Evolutionary conservation across 148 eudicot species (phyloP), one percentile per base, ranked within the genome.

Genomic region (Hydrangea macrophylla): DNA sequence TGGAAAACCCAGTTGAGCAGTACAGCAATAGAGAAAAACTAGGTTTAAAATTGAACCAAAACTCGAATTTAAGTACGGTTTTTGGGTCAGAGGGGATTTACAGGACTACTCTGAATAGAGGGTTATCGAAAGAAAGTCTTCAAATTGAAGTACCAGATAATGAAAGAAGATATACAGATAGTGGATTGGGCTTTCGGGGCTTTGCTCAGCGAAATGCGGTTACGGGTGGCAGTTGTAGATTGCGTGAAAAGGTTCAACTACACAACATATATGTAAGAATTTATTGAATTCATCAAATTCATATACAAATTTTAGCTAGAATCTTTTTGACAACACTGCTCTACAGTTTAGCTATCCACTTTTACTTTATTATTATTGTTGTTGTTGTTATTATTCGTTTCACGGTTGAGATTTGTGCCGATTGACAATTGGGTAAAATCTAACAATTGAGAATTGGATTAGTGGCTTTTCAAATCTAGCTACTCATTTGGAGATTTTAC

Each of bases 41-140:
- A 28, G 62, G 75, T 72, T 37, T 73, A 12, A 64, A 54, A 63
- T 58, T 39, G 17, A 74, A 32, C 42, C 30, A 39, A 31, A 62
- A 45, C 27, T 51, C 27, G 40, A 65, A 30, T 22, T 65, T 35
- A 66, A 53, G 15, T 36, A 67, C 40, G 42, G 35, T 45, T 65
- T 32, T 22, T n/a, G 18, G 55, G 20, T 3, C 37, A 31, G 35
- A 20, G 40, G 63, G 18, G 26, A 68, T 27, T 42, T 32, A 60
- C 50, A 76, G 62, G 33, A 76, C 87, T 36, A 75, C 73, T 60
- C 70, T 91, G 45, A 88, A 86, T 63, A 84, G 84, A 81, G 97
- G 92, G 72, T 44, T 48, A 10, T 76, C 83, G 54, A 78, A 62
- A 40, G 81, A 76, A 68, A 73, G 73, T 74, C 86, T 91, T 37